A percentile compares a stretch with the other conserved stretches of the same genome.
phyloP scores from a whole-genome alignment of 2,329 filamentous ascomycete genomes.

The Ilyonectria robusta region DNA sequence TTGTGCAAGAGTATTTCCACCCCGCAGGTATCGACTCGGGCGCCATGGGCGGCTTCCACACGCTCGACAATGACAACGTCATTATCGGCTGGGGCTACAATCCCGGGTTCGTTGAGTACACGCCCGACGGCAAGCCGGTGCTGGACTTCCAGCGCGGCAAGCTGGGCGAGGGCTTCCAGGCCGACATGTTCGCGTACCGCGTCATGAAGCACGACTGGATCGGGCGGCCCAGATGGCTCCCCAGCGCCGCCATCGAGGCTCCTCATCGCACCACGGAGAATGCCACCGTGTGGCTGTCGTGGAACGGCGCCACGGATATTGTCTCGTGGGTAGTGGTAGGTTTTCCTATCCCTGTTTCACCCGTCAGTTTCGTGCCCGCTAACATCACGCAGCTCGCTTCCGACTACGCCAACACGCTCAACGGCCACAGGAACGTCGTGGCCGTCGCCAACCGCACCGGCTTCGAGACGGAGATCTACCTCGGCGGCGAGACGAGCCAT shows the following conservation, averaged over 20 bases:
- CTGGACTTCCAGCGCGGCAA: constrained; percentile 47
- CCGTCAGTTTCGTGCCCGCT: constrained; percentile 31
- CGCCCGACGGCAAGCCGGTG: constrained; percentile 41
- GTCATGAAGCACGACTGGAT: constrained; percentile 47
- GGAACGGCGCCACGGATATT: constrained; percentile 52
- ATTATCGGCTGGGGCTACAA: constrained; percentile 49
- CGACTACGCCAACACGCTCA: constrained; percentile 38
- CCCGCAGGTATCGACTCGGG: constrained; percentile 44
- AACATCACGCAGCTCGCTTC: constrained; percentile 43
- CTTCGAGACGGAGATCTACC: constrained; percentile 45
- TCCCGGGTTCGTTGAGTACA: constrained; percentile 48
- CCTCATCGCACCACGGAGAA: constrained; percentile 42
- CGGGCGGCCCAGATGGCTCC: constrained; percentile 48
- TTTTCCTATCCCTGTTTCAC: constrained; percentile 18
- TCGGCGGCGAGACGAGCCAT: constrained; percentile 31
- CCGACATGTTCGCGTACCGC: constrained; percentile 50
- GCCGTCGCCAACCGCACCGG: constrained; percentile 43
- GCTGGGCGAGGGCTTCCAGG: constrained; percentile 38
- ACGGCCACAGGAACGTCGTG: constrained; percentile 43
- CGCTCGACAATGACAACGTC: constrained; percentile 48
- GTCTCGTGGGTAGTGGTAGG: constrained; percentile 48
- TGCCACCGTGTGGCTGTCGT: constrained; percentile 48
- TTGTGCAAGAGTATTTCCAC: constrained; percentile 51
- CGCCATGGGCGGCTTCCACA: constrained; percentile 47
- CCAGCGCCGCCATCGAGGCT: constrained; percentile 46